phyloP scores from a whole-genome alignment of 805 yeast genomes.

The Candida chilensis region DNA sequence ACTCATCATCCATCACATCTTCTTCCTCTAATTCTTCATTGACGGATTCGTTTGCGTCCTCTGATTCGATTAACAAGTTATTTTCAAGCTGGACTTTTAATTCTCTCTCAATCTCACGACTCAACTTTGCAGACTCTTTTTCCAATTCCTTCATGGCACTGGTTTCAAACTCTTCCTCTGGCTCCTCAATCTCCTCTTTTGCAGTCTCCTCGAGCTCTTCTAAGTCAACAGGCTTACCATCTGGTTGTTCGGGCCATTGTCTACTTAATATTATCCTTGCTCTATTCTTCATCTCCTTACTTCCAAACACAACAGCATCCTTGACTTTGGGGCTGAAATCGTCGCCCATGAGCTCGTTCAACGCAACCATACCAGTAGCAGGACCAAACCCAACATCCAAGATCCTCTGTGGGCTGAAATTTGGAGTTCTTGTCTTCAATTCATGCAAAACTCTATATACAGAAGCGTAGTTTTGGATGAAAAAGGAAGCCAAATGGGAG shows the following conservation, averaged over 20 bases:
- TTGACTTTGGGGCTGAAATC: constrained; percentile 52
- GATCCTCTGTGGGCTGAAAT: constrained; percentile 56
- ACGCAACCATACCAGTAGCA: constrained; percentile 81
- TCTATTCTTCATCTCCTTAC: constrained; percentile 63
- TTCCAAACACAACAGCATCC: constrained; percentile 66
- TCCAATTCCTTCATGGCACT: too few relatives aligned
- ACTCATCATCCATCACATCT: constrained; percentile 9
- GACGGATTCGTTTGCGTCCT: constrained; percentile 4
- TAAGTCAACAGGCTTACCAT: constrained; percentile 14
- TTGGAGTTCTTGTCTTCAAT: constrained; percentile 31
- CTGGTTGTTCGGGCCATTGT: constrained; percentile 42
- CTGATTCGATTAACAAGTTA: constrained; percentile 2
- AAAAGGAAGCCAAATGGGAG: constrained; percentile 71
- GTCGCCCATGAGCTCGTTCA: constrained; percentile 73
- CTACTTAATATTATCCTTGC: constrained; percentile 72
- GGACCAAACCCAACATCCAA: constrained; percentile 88
- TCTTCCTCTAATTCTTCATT: constrained; percentile 4
- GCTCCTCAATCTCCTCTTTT: constrained; percentile 10
- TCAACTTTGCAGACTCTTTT: not conserved
- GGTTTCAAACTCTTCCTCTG: constrained; percentile 1
- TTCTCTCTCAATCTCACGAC: not conserved
- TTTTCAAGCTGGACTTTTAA: not conserved
- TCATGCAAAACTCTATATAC: constrained; percentile 59
- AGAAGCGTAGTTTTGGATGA: constrained; percentile 75
- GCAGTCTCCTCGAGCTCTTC: constrained; percentile 7